Evolutionary conservation across 176 grass and related monocot species (phyloP), one percentile per base, ranked within the genome.

Genomic region (Calamus simplicifolius): DNA sequence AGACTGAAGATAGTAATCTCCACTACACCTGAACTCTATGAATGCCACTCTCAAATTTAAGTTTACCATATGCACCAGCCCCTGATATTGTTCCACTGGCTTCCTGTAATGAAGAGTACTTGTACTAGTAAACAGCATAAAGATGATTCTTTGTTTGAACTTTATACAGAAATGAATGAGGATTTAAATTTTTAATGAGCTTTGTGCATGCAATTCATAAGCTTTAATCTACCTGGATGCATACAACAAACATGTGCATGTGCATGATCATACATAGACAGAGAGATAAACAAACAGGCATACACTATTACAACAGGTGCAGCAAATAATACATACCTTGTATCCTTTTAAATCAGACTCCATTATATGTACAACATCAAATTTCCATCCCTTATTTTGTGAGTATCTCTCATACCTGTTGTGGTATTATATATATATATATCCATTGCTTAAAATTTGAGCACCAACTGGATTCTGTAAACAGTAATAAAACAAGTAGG

Each of bases 21-120:
- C 43, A 61, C 67, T 50, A 62, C 70, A 97, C 87, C 84, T 97
- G 93, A 82, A 97, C 87, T 83, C 93, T 82, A 77, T 98, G 93
- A 75, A 92, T 77, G 31, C 93, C 87, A 57, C 81, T 88, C 73
- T 98, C 93, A 76, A 92, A 92, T 58, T 98, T 88, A 10, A 97
- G 78, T 67, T 79, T 91, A 35, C 93, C 87, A 38, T 80, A 97
- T 52, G 67, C 84, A 81, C 87, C 93, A 68, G 68, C 8, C 38
- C 81, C 92, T 64, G 78, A 96, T 80, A 91, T 97, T 26, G 87
- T 56, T 72, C 92, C 92, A 80, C 87, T 97, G 67, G 92, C 87
- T 97, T 97, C 92, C 92, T 90, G 62, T 52, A 29, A 54, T 35
- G 38, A 55, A 12, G 21, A 23, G 21, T 23, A 51, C 7, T 29